Evolutionary conservation across 441 rosid species (phyloP).

Genomic region (Codiaeum variegatum): DNA sequence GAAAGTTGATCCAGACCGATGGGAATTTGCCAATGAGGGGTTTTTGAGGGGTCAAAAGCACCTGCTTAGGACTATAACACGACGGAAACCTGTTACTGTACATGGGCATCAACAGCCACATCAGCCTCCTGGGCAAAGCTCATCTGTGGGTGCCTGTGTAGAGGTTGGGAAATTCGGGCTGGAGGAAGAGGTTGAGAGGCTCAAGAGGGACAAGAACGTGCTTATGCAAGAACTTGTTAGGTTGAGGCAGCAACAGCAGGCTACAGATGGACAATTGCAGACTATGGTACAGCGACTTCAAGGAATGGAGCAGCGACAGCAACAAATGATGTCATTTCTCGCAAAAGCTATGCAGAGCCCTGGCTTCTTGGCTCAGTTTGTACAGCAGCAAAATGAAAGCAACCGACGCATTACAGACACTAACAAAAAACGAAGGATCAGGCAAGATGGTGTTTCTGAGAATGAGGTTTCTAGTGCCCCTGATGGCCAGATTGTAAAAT

Average conservation of each 20-base stretch:
- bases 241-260: slow-evolving; percentile 85
- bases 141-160: slow-evolving; percentile 69
- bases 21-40: slow-evolving; percentile 94
- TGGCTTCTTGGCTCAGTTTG: slow-evolving; percentile 81
- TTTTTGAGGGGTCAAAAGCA: slow-evolving; percentile 89
- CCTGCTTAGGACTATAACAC: slow-evolving; percentile 56
- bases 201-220: slow-evolving; percentile 88
- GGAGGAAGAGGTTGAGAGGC: slow-evolving; percentile 90
- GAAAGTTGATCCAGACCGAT: slow-evolving; percentile 89
- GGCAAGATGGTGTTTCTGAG: slow-evolving; percentile 52
- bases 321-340: slow-evolving; percentile 88
- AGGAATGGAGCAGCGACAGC: slow-evolving; percentile 95
- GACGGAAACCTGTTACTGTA: slow-evolving; percentile 80
- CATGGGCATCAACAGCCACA: slow-evolving; percentile 58
- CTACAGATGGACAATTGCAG: slow-evolving; percentile 77
- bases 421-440: slow-evolving; percentile 81
- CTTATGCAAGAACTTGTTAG: slow-evolving; percentile 94
- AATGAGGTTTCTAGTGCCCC: slow-evolving; percentile 40
- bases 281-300: slow-evolving; percentile 80
- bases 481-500: slow-evolving; percentile 87
- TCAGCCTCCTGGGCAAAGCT: slow-evolving; percentile 43
- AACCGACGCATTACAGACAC: slow-evolving; percentile 58
- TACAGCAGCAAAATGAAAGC: slow-evolving; percentile 89
- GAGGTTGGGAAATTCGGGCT: slow-evolving; percentile 93
- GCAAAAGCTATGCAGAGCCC: slow-evolving; percentile 94